These are phyloP conservation scores for Botrytis squamosa DNA, from an alignment of 2,329 filamentous ascomycete species.

Conservation along the genomic window DNA sequence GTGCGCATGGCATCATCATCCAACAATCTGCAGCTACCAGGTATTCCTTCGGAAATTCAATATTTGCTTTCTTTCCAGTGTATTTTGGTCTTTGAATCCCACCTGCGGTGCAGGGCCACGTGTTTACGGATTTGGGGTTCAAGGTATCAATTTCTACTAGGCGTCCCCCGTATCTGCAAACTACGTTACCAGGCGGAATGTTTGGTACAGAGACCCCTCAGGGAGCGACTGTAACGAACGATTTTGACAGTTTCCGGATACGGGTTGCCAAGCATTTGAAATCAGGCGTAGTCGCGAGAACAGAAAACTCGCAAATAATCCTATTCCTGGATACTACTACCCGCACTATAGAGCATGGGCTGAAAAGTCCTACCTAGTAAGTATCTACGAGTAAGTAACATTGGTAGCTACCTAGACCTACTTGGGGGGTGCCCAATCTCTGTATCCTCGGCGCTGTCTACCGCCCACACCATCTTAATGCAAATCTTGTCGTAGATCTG, in stretches of 20 bases:
- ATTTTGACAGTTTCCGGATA: constrained; percentile 1
- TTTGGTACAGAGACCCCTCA: background rate
- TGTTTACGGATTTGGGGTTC: background rate
- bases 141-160: background rate
- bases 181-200: constrained; percentile 1
- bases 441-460: constrained; percentile 6
- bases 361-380: background rate
- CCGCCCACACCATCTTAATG: background rate
- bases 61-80: background rate
- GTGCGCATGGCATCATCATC: constrained; percentile 16
- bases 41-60: background rate
- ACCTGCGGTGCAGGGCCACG: constrained; percentile 9
- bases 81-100: background rate
- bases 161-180: constrained; percentile 10
- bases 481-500: background rate
- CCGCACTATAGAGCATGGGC: constrained; percentile 9
- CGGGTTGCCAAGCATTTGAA: constrained; percentile 2
- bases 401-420: constrained; percentile 6
- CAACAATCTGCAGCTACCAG: constrained; percentile 17
- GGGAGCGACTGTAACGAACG: background rate
- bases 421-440: constrained; percentile 3
- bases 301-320: constrained; percentile 11
- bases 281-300: constrained; percentile 7
- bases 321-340: constrained; percentile 16
- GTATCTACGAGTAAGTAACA: background rate